Evolutionary conservation across 176 grass and related monocot genomes (phyloP), one percentile per base, ranked within the genome.

Genomic region (Saccharum spontaneum): DNA sequence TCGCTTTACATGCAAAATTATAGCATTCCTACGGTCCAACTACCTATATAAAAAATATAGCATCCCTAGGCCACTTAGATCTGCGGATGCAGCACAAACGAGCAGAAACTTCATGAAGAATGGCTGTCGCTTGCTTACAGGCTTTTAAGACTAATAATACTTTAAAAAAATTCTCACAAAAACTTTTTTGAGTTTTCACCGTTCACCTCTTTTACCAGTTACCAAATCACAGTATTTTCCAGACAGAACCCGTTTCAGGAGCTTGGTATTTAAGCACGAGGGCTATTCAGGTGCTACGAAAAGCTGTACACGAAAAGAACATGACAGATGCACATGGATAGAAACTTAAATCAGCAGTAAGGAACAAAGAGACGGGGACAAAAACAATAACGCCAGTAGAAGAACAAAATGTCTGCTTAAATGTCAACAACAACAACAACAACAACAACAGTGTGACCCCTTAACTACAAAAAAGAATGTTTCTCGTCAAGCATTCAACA

Each of bases 401-500:
- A 80, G 24, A 87, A 63, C 84, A 84, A 89, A 81, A 80, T 26
- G 79, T 69, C 80, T 80, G 85, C 61, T 84, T 84, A 75, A 77
- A 65, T 84, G 33, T 84, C 33, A 33, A 3, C 33, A 88, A 73
- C 76, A 91, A 39, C 39, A 87, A 18, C 78, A 89, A 20, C 79
- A 91, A 83, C 71, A 87, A 86, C 20, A 17, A 55, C 52, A 8
- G 52, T 86, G 84, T 73, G 83, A 88, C 87, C 69, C 48, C 43
- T 87, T 81, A 94, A 93, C 86, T 90, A 89, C 91, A 93, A 64
- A 86, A 77, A 90, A 70, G 82, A 98, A 90, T 94, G 81, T 79
- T 73, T 39, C 67, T 63, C 70, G 77, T 90, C 82, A 92, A 88
- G 68, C 84, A 82, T 75, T 75, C 70, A 82, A 71, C 62, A 91